Evolutionary conservation across 192 early-diverging fungal genomes (phyloP), one percentile per base, ranked within the genome.

Genomic region (Gonapodya sp.): DNA sequence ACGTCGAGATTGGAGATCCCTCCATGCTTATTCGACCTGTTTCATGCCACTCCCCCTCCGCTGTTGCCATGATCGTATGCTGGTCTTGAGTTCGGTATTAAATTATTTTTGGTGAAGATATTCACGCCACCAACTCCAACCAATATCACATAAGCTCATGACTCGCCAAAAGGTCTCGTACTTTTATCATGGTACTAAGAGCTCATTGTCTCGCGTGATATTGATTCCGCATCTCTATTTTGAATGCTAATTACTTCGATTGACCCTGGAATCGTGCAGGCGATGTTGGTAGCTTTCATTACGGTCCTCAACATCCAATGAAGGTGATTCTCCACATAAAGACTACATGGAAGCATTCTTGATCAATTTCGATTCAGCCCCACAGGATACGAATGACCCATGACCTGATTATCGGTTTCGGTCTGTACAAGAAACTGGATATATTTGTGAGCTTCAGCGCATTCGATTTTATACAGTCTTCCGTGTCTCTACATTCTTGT

Each of bases 311-410:
- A 34, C 75, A 77, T 33, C 36, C 35, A 46, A 81, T 35, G 80
- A 36, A 81, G 32, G 79, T 64, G 8, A 32, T 18, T 32, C 31
- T 8, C 31, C 8, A 80, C 31, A 2, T 80, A 14, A 16, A 32
- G 46, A 34, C 46, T 35, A 35, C 34, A n/a, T 80, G 31, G 74
- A 80, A 32, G 2, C 37, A 2, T 80, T 2, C 34, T 80, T 80
- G 36, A 92, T n/a, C 88, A 87, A 88, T 79, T 85, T 93, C 93
- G 0, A 93, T 96, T 92, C 93, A 98, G 86, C 97, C 97, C 1
- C 95, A 98, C 83, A 89, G 97, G 18, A 87, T 99, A 77, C 92
- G 96, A 0, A 88, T 98, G 86, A 96, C 97, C 0, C 97, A 98
- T 81, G 95, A 97, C 81, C 85, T 99, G 77, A 93, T 99, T 31